A percentile compares a stretch with the other conserved stretches of the same genome.
phyloP scores from a whole-genome alignment of 2,329 filamentous ascomycete genomes.

The Aspergillus hortae region DNA sequence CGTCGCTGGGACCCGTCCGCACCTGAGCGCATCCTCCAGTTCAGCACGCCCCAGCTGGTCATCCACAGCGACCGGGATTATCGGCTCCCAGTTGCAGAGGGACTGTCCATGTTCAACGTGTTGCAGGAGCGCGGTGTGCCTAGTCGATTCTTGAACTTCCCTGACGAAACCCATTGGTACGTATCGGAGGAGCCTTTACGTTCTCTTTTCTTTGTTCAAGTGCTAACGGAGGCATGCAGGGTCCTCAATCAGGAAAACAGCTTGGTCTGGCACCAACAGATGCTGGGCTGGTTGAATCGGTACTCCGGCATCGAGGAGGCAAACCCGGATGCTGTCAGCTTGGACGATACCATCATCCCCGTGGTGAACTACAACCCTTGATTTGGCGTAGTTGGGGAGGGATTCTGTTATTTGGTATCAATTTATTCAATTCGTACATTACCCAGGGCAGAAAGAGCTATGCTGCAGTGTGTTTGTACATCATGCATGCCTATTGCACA shows the following conservation, averaged over 20 bases:
- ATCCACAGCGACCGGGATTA: constrained; percentile 87
- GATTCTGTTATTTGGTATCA: too few relatives aligned
- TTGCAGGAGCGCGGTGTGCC: constrained; percentile 70
- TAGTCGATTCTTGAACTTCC: constrained; percentile 74
- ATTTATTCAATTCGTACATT: too few relatives aligned
- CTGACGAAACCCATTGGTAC: constrained; percentile 64
- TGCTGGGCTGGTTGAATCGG: constrained; percentile 67
- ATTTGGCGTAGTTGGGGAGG: not conserved
- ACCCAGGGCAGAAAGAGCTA: too few relatives aligned
- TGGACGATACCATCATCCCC: constrained; percentile 30
- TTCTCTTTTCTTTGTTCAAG: too few relatives aligned
- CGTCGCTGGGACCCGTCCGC: constrained; percentile 64
- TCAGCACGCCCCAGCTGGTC: constrained; percentile 76
- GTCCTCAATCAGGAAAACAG: constrained; percentile 84
- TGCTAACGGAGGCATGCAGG: constrained; percentile 39
- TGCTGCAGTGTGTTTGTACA: not conserved
- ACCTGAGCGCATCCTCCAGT: constrained; percentile 59
- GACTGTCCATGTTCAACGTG: constrained; percentile 75
- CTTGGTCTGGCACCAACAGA: constrained; percentile 82
- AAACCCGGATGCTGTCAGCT: constrained; percentile 28
- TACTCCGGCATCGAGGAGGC: constrained; percentile 38
- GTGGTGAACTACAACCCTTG: constrained; percentile 31
- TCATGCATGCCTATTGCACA: not conserved
- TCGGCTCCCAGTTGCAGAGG: constrained; percentile 76
- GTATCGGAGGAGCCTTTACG: constrained; percentile 3